Evolutionary conservation across 208 protist genomes (phyloP), one percentile per base, ranked within the genome.

Genomic region (Plasmodiophora brassicae): DNA sequence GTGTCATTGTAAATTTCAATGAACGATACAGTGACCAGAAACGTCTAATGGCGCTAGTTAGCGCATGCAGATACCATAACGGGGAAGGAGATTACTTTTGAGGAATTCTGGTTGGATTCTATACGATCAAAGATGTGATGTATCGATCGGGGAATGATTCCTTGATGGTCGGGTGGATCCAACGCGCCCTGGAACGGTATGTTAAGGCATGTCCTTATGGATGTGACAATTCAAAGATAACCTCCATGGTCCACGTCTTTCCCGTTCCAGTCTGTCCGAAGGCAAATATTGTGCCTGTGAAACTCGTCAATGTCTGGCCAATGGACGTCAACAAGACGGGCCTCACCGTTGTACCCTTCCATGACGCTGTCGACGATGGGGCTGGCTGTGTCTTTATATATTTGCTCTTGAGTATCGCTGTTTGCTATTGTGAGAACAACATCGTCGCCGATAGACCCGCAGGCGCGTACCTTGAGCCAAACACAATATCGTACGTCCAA

Each of bases 261-360:
- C 96, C 96, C n/a, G 92, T 94, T 28, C 95, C 96, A 25, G 95
- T 96, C 91, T 97, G 96, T n/a, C 96, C 96, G 91, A 97, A 97
- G 39, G 96, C 95, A 85, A 97, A 96, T 38, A 97, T 95, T 0
- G 95, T 97, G n/a, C 94, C 96, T 72, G 96, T 96, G 88, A 95
- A 96, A 60, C 95, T 86, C 14, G 10, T 28, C 50, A 44, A 39
- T 60, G n/a, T 60, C 22, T 8, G 41, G n/a, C 32, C 65, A 78
- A 32, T 38, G 65, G 5, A n/a, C 32, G 5, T 8, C 14, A 32
- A 78, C 5, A n/a, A n/a, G 10, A 78, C n/a, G 41, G 65, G 65
- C 20, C 5, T 5, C 41, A 78, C 65, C 65, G 41, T 78, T 78
- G n/a, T 78, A 78, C 41, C 65, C 65, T 38, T 5, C 65, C 14